phyloP scores from a whole-genome alignment of 2,329 filamentous ascomycete genomes.

The Aspergillus fumigatiaffinis region DNA sequence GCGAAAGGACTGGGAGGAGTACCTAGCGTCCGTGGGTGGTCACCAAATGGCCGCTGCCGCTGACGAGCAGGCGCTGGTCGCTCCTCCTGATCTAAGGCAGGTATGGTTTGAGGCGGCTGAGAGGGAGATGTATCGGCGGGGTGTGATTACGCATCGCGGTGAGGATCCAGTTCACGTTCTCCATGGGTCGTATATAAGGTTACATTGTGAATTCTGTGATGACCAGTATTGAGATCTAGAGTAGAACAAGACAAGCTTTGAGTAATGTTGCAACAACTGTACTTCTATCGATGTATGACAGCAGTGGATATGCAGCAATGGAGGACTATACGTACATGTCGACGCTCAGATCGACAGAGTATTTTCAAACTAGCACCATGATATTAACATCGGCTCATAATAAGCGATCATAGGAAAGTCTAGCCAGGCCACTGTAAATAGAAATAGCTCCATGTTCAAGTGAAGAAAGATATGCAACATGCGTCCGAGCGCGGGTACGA shows the following conservation, averaged over 20 bases:
- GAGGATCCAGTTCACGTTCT: slow-evolving; percentile 17
- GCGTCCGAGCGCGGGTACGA: slow-evolving; percentile 11
- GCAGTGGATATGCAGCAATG: too few species aligned
- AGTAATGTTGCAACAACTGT: not conserved
- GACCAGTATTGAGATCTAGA: not conserved
- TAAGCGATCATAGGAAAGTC: slow-evolving; percentile 18
- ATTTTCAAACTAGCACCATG: not conserved
- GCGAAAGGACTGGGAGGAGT: slow-evolving; percentile 20
- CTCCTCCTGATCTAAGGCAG: slow-evolving; percentile 10
- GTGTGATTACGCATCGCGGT: slow-evolving; percentile 18
- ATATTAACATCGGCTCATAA: not conserved
- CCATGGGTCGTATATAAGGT: slow-evolving; percentile 15
- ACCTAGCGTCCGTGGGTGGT: slow-evolving; percentile 5
- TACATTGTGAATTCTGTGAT: slow-evolving; percentile 20
- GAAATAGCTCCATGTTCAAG: slow-evolving; percentile 5
- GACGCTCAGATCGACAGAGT: not conserved
- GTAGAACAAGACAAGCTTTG: too few species aligned
- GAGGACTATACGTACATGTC: not conserved
- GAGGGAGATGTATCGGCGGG: slow-evolving; percentile 17
- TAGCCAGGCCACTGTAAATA: slow-evolving; percentile 19
- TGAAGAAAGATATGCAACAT: slow-evolving; percentile 18
- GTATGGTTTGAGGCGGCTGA: slow-evolving; percentile 24
- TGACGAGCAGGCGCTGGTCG: not conserved
- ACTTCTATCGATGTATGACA: not conserved
- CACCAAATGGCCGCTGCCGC: not conserved